Percentiles rank a stretch among this genome's conserved stretches.
Conservation (phyloP, 1,139 yeast genomes). For the Pichia sp. region DNA sequence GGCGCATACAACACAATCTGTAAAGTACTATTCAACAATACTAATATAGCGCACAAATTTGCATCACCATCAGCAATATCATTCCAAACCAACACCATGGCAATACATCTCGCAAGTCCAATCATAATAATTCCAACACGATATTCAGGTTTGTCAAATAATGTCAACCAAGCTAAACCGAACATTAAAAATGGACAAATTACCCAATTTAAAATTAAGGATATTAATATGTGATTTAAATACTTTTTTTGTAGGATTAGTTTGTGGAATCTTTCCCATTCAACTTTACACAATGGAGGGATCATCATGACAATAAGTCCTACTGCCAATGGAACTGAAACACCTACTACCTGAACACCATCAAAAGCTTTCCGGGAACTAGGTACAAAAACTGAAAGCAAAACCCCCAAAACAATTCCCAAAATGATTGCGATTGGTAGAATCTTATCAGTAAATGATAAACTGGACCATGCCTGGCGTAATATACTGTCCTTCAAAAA, state of each 20-base stretch:
- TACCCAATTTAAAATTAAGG: conserved; percentile 49
- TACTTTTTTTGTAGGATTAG: conserved; percentile 26
- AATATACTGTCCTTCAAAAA: background rate
- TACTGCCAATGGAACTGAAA: conserved; percentile 43
- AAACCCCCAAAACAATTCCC: conserved; percentile 32
- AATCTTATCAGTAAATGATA: conserved; percentile 40
- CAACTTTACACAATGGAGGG: conserved; percentile 51
- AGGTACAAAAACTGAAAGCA: conserved; percentile 35
- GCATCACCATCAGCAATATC: conserved; percentile 50
- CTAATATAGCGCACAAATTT: conserved; percentile 48
- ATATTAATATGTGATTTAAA: conserved; percentile 35
- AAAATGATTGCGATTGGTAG: conserved; percentile 32
- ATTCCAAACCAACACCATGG: conserved; percentile 62
- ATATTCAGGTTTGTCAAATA: conserved; percentile 45
- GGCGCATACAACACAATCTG: conserved; percentile 55
- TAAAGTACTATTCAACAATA: conserved; percentile 45
- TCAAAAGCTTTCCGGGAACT: conserved; percentile 31
- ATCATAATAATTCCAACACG: conserved; percentile 53
- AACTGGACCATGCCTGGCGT: conserved; percentile 5
- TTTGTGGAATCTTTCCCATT: conserved; percentile 39
- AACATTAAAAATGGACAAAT: conserved; percentile 54
- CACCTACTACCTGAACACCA: conserved; percentile 30
- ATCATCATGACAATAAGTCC: conserved; percentile 55
- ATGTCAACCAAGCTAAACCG: conserved; percentile 49
- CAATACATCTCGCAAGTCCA: conserved; percentile 57